phyloP scores from a whole-genome alignment of 2,329 filamentous ascomycete genomes.

The Corniculantispora saksenae region DNA sequence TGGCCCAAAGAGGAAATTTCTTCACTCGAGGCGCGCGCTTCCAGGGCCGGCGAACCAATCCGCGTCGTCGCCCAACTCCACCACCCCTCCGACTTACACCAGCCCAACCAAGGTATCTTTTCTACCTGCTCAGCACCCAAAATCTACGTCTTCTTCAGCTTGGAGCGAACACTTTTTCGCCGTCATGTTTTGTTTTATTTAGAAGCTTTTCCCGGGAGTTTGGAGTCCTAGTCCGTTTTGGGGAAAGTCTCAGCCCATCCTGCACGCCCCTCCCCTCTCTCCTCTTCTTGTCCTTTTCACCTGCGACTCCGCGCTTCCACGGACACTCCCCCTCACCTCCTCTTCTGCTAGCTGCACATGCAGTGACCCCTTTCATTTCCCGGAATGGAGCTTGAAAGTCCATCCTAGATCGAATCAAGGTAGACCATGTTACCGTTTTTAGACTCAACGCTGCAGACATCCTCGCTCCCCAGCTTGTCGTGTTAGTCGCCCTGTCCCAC shows the following conservation, averaged over 20 bases:
- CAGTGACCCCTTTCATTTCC: slow-evolving; percentile 18
- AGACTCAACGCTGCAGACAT: neutral
- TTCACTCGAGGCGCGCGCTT: slow-evolving; percentile 19
- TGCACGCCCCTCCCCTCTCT: neutral
- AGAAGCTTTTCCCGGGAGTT: neutral
- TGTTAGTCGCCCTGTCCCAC: neutral
- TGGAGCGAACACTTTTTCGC: neutral
- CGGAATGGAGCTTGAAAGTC: neutral
- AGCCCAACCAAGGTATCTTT: neutral
- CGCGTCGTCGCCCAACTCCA: neutral
- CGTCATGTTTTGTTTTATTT: neutral
- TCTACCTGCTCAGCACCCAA: too few species aligned
- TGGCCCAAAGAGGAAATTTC: slow-evolving; percentile 8
- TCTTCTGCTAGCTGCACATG: neutral
- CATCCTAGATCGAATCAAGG: neutral
- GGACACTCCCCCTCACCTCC: neutral
- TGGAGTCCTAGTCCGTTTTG: neutral
- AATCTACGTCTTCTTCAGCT: neutral
- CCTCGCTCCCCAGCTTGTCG: neutral
- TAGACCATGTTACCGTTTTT: neutral
- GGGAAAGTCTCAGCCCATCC: neutral
- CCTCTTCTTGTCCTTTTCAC: too few species aligned
- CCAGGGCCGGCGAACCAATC: slow-evolving; percentile 8
- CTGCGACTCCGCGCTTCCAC: neutral
- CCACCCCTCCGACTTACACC: slow-evolving; percentile 1